Percentiles rank a stretch among this genome's conserved stretches.
phyloP scores from a whole-genome alignment of 2,329 filamentous ascomycete species.

The Pseudogymnoascus sp. region DNA sequence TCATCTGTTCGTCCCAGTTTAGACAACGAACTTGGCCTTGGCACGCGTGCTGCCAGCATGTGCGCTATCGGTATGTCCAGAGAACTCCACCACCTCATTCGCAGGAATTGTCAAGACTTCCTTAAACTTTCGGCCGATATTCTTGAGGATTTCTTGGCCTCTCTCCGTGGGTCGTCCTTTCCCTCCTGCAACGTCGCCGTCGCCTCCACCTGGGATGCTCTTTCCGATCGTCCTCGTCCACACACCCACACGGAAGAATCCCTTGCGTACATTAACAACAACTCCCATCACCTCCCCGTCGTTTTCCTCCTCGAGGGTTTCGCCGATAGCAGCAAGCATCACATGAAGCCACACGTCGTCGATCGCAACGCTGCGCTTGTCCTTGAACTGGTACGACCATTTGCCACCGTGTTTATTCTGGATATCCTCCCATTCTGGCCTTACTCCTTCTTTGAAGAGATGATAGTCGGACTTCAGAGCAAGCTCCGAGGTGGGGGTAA shows the following conservation, averaged over 20 bases:
- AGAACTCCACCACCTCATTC: constrained; percentile 82
- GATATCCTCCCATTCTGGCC: constrained; percentile 95
- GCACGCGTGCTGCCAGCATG: constrained; percentile 89
- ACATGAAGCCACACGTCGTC: constrained; percentile 95
- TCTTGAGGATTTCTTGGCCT: constrained; percentile 74
- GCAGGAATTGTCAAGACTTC: constrained; percentile 74
- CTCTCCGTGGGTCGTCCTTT: constrained; percentile 75
- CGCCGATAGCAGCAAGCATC: constrained; percentile 92
- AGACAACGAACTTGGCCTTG: constrained; percentile 88
- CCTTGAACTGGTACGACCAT: constrained; percentile 98
- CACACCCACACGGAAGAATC: constrained; percentile 93
- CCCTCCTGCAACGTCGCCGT: constrained; percentile 63
- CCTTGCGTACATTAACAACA: constrained; percentile 97
- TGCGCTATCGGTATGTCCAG: constrained; percentile 89
- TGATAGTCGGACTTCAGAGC: constrained; percentile 98
- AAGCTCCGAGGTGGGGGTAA: constrained; percentile 89
- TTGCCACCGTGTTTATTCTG: constrained; percentile 99
- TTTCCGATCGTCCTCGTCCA: constrained; percentile 96
- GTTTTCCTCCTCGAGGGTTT: constrained; percentile 94
- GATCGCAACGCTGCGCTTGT: constrained; percentile 85
- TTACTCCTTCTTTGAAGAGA: constrained; percentile 94
- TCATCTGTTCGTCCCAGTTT: constrained; percentile 28
- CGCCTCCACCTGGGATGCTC: constrained; percentile 67
- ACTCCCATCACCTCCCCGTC: constrained; percentile 99
- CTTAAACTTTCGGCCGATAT: constrained; percentile 89